Conservation (phyloP, 129 eudicot species). For the Ambrosia trifida region DNA sequence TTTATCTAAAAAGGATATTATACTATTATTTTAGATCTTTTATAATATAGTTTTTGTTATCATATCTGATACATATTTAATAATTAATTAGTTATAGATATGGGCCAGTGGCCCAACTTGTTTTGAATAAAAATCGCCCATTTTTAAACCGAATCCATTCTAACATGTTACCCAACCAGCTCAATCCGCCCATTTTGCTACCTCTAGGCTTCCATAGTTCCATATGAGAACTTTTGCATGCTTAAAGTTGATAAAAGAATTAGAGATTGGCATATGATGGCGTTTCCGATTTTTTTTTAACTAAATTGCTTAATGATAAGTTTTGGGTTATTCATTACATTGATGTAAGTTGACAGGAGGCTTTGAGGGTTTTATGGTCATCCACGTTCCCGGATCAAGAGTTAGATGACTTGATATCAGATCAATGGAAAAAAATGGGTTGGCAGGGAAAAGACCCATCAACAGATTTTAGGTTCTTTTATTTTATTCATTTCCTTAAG, state of each 20-base stretch:
- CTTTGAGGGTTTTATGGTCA: slow-evolving; percentile 89
- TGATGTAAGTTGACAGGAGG: slow-evolving; percentile 55
- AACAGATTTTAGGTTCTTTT: slow-evolving; percentile 88
- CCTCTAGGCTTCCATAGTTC: not conserved
- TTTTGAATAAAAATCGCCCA: not conserved
- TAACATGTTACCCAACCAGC: slow-evolving; percentile 7
- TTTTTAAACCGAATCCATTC: not conserved
- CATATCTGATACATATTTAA: not conserved
- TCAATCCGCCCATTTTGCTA: not conserved
- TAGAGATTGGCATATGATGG: not conserved
- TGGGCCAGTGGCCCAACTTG: slow-evolving; percentile 5
- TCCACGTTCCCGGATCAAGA: slow-evolving; percentile 76
- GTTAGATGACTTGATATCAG: slow-evolving; percentile 69
- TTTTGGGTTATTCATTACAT: slow-evolving; percentile 22
- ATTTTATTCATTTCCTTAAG: slow-evolving; percentile 42
- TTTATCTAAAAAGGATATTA: not conserved
- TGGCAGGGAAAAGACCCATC: slow-evolving; percentile 99
- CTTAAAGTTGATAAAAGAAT: slow-evolving; percentile 11
- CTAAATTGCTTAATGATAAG: slow-evolving; percentile 1
- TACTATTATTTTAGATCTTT: not conserved
- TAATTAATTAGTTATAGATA: not conserved
- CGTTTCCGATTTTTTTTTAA: slow-evolving; percentile 7
- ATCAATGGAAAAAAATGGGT: slow-evolving; percentile 96
- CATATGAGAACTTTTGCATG: slow-evolving; percentile 7
- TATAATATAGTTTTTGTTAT: not conserved